phyloP scores from a whole-genome alignment of 1,284 basidiomycete species.

The Laetiporus sulphureus region DNA sequence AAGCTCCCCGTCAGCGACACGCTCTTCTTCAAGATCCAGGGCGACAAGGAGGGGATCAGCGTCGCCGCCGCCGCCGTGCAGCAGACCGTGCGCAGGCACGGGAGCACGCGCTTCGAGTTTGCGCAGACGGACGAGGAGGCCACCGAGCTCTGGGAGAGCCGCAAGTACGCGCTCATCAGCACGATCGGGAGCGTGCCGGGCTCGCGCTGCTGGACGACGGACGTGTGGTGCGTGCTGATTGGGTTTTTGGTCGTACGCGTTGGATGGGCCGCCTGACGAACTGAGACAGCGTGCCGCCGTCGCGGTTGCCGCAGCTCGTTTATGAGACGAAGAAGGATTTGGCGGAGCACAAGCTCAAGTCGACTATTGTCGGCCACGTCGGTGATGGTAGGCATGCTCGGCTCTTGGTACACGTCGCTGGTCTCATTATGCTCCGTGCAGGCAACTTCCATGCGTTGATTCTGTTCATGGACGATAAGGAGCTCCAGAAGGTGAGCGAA shows the following conservation, averaged over 20 bases:
- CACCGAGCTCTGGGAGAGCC: conserved; percentile 79
- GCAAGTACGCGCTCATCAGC: conserved; percentile 80
- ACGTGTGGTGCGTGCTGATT: conserved; percentile 60
- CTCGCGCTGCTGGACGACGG: conserved; percentile 77
- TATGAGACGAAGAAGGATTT: conserved; percentile 78
- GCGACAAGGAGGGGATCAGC: conserved; percentile 55
- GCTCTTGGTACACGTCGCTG: too few relatives aligned
- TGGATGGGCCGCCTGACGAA: not conserved
- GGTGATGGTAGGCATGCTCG: conserved; percentile 80
- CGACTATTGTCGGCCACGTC: conserved; percentile 81
- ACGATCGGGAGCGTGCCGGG: conserved; percentile 58
- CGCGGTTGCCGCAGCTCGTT: conserved; percentile 59
- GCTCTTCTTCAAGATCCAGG: conserved; percentile 89
- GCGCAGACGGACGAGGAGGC: conserved; percentile 74
- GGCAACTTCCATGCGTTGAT: conserved; percentile 67
- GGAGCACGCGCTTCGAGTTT: conserved; percentile 68
- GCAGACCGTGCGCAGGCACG: conserved; percentile 59
- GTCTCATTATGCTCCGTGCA: conserved; percentile 11
- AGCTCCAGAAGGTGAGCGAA: conserved; percentile 45
- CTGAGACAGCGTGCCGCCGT: conserved; percentile 70
- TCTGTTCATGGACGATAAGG: conserved; percentile 56
- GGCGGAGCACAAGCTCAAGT: conserved; percentile 47
- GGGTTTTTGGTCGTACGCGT: not conserved
- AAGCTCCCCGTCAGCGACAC: conserved; percentile 72
- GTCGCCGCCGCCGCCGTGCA: conserved; percentile 56